These are phyloP conservation scores for Aspergillus costaricaensis DNA, from an alignment of 2,329 filamentous ascomycete genomes.

Conservation along the genomic window DNA sequence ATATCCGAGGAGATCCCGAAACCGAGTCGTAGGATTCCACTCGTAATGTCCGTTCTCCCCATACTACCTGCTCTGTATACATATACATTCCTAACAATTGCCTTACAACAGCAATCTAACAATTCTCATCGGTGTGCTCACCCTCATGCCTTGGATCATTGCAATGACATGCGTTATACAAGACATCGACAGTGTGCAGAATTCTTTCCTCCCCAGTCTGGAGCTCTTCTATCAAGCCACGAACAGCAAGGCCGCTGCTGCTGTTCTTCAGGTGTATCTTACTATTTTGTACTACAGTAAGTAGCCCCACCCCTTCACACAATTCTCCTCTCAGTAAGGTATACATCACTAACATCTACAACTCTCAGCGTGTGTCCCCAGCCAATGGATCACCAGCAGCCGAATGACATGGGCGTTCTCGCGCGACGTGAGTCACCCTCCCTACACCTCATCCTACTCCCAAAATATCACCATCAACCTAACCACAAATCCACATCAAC, in stretches of 20 bases:
- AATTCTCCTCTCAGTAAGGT: too few species aligned
- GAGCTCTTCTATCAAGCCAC: constrained; percentile 28
- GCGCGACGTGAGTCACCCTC: too few species aligned
- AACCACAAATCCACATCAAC: too few species aligned
- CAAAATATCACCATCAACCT: too few species aligned
- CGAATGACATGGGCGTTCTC: too few species aligned
- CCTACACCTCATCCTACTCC: too few species aligned
- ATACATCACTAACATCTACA: too few species aligned
- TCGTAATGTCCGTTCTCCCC: constrained; percentile 18
- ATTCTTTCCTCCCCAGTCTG: constrained; percentile 17
- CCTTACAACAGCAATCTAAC: constrained; percentile 25
- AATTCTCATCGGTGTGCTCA: constrained; percentile 30
- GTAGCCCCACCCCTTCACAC: too few species aligned
- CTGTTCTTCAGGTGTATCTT: constrained; percentile 17
- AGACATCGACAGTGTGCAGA: constrained; percentile 31
- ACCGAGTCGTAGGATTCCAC: constrained; percentile 19
- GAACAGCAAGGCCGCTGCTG: constrained; percentile 23
- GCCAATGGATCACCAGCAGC: too few species aligned
- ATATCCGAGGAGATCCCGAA: constrained; percentile 21
- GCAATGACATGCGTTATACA: constrained; percentile 29
- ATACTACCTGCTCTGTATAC: too few species aligned
- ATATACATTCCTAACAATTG: too few species aligned
- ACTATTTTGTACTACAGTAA: constrained; percentile 17
- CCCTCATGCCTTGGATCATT: constrained; percentile 31
- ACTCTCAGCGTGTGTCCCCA: too few species aligned